Percentiles rank a stretch among this genome's conserved stretches.
These are phyloP conservation scores for Trichocladium uniseriatum DNA, from an alignment of 495 filamentous ascomycete species.

Conservation along the genomic window DNA sequence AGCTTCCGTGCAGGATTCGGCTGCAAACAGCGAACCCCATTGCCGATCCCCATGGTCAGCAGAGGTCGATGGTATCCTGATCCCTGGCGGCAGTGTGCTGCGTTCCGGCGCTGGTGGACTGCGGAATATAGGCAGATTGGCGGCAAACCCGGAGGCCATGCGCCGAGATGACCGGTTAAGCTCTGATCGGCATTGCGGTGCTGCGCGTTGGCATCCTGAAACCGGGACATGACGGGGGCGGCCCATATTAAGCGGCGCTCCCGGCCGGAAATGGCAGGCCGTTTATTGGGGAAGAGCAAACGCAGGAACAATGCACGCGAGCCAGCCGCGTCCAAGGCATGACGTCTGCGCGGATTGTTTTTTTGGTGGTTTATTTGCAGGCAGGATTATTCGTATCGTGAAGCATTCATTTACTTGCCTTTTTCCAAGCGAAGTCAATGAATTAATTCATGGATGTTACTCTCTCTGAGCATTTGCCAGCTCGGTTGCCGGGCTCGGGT, in stretches of 20 bases:
- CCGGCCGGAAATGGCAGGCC: neutral
- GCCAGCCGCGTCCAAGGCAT: neutral
- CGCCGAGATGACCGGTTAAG: constrained; percentile 3
- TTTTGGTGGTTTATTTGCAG: too few relatives aligned
- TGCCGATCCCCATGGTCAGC: constrained; percentile 5
- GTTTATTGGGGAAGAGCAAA: constrained; percentile 1
- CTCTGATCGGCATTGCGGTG: neutral
- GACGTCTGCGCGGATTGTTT: too few relatives aligned
- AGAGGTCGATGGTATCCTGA: neutral
- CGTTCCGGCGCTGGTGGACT: constrained; percentile 8
- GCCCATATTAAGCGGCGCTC: constrained; percentile 1
- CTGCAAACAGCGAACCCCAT: neutral
- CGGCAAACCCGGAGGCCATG: neutral
- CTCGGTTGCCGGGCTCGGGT: too few relatives aligned
- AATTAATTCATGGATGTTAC: too few relatives aligned
- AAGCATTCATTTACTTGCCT: too few relatives aligned
- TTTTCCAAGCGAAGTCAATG: too few relatives aligned
- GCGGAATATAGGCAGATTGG: constrained; percentile 4
- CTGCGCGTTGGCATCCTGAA: neutral
- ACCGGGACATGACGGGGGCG: neutral
- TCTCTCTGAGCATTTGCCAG: too few relatives aligned
- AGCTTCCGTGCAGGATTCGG: neutral
- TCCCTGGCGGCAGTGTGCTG: neutral
- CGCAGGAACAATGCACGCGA: neutral
- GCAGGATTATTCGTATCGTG: too few relatives aligned